Percentiles rank a stretch among this genome's conserved stretches.
These are phyloP conservation scores for Aspergillus sp. DNA, from an alignment of 2,329 filamentous ascomycete genomes.

Conservation along the genomic window DNA sequence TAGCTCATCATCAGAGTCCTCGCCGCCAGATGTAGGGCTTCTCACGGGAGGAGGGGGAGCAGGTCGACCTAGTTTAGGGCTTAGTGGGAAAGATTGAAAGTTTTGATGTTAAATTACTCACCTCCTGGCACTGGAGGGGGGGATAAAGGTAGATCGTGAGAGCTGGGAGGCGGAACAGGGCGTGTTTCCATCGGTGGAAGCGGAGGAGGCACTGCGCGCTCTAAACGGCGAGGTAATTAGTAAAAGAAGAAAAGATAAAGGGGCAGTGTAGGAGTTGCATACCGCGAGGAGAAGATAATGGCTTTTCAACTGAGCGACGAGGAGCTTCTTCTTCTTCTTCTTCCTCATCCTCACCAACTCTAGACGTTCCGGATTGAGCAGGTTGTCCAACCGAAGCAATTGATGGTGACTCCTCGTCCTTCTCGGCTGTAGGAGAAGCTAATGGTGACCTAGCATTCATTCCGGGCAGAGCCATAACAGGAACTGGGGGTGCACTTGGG, in stretches of 20 bases:
- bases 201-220: slow-evolving; percentile 46
- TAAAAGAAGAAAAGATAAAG: not conserved
- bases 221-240: slow-evolving; percentile 29
- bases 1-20: slow-evolving; percentile 85
- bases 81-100: not conserved
- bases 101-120: slow-evolving; percentile 44
- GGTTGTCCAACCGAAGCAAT: slow-evolving; percentile 45
- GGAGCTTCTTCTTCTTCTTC: slow-evolving; percentile 28
- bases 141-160: slow-evolving; percentile 35
- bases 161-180: slow-evolving; percentile 38
- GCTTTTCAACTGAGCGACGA: slow-evolving; percentile 43
- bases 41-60: slow-evolving; percentile 50
- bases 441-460: slow-evolving; percentile 57
- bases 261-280: slow-evolving; percentile 28
- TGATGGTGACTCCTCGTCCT: slow-evolving; percentile 49
- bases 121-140: slow-evolving; percentile 51
- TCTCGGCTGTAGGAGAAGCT: slow-evolving; percentile 47
- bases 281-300: slow-evolving; percentile 52
- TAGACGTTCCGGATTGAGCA: slow-evolving; percentile 49
- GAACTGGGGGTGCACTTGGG: slow-evolving; percentile 44
- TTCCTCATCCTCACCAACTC: slow-evolving; percentile 47
- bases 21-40: slow-evolving; percentile 67
- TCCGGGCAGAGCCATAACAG: slow-evolving; percentile 67
- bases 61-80: slow-evolving; percentile 55
- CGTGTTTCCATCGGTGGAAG: slow-evolving; percentile 44